phyloP scores from a whole-genome alignment of 2,329 filamentous ascomycete species.

The Fusarium tjaetaba region DNA sequence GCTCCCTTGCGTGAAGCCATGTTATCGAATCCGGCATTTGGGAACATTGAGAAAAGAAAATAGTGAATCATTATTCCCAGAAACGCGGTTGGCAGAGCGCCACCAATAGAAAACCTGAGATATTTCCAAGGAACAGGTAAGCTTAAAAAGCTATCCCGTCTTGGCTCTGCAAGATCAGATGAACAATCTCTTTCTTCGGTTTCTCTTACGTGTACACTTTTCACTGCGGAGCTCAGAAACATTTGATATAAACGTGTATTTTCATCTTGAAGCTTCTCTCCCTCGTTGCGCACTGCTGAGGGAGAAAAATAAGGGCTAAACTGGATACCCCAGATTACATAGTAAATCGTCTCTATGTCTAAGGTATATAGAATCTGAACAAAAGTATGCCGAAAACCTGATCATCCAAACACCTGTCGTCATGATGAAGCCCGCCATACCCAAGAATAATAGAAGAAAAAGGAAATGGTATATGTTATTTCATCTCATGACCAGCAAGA shows the following conservation, averaged over 20 bases:
- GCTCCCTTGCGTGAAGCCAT: conserved; percentile 2
- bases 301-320: conserved; percentile 8
- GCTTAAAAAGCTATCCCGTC: background rate
- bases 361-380: conserved; percentile 27
- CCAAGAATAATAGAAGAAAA: conserved; percentile 21
- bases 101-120: background rate
- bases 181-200: background rate
- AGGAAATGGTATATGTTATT: conserved; percentile 13
- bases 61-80: background rate
- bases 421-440: conserved; percentile 26
- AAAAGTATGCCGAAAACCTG: conserved; percentile 14
- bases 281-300: conserved; percentile 30
- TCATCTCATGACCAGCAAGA: background rate
- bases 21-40: background rate
- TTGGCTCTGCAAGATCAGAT: background rate
- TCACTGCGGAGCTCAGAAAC: background rate
- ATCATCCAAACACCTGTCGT: conserved; percentile 32
- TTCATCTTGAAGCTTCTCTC: conserved; percentile 9
- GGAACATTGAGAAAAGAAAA: background rate
- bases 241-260: conserved; percentile 1
- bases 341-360: conserved; percentile 33
- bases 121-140: background rate
- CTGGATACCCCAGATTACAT: conserved; percentile 25
- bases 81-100: background rate
- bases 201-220: background rate